Percentiles rank a stretch among this genome's conserved stretches.
Evolutionary conservation across 495 filamentous ascomycete species (phyloP).

Genomic region (Parmelia sp.): DNA sequence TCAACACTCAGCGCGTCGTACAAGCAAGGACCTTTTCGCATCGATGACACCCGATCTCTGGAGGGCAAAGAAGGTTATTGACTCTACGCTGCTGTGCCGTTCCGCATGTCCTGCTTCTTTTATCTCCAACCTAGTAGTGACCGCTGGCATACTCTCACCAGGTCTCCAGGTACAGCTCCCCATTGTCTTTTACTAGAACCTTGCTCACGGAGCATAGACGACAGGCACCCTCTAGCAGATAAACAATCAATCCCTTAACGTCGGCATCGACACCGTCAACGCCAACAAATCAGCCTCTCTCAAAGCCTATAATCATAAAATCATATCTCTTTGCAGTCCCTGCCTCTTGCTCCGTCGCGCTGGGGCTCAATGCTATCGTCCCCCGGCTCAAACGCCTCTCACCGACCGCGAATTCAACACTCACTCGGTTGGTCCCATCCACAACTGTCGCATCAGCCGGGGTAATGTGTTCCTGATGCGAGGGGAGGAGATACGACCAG

Average conservation of each 20-base stretch:
- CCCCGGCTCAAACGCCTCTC: conserved; percentile 72
- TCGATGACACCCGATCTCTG: conserved; percentile 86
- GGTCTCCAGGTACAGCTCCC: conserved; percentile 53
- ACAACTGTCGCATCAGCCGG: conserved; percentile 87
- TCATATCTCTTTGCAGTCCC: conserved; percentile 90
- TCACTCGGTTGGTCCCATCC: conserved; percentile 84
- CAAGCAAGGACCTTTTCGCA: conserved; percentile 67
- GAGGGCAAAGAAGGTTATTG: conserved; percentile 92
- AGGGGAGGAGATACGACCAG: conserved; percentile 83
- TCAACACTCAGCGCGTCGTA: no score
- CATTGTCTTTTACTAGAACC: background rate
- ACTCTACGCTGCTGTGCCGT: conserved; percentile 90
- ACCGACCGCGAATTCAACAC: conserved; percentile 64
- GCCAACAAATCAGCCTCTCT: conserved; percentile 93
- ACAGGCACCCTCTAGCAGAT: conserved; percentile 94
- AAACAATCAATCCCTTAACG: conserved; percentile 94
- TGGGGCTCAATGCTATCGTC: conserved; percentile 86
- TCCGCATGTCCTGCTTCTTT: conserved; percentile 97
- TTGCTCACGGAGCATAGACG: conserved; percentile 47
- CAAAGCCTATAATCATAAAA: conserved; percentile 67
- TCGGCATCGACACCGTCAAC: conserved; percentile 94
- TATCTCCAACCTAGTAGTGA: conserved; percentile 88
- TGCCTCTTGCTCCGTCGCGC: conserved; percentile 85
- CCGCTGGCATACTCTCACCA: conserved; percentile 93
- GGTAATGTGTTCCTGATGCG: conserved; percentile 97